Evolutionary conservation across 768 basidiomycete genomes (phyloP), one percentile per base, ranked within the genome.

Genomic region (Boletus rufocinnamomeus): DNA sequence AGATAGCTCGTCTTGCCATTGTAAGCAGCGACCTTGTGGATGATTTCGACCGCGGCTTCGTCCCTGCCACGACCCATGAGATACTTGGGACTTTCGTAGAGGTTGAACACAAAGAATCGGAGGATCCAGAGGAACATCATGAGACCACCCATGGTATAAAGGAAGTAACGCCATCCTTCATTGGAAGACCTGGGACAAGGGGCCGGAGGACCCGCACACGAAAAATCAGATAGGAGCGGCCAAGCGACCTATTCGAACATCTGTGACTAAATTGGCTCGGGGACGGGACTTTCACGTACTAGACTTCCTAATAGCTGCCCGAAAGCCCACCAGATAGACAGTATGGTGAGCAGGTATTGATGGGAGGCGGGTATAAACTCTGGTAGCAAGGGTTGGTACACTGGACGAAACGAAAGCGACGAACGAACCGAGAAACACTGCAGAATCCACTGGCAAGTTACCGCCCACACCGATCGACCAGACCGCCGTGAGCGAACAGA

Each of bases 251-350:
- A 46, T 45, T 19, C 7, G 23, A 55, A 58, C 27, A n/a, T 56
- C 54, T 6, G 17, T 32, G 19, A 30, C 25, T 3, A 17, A 13
- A 32, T 17, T 35, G 16, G 0, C 44, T 64, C 32, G 4, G 27
- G 34, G 53, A 35, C 2, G 11, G 9, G 14, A 38, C 0, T 2
- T 14, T 3, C 13, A 57, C 72, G n/a, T 43, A 79, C 79, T 50
- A 81, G 63, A 62, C 79, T 81, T 19, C 83, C 86, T 49, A 87
- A 66, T 1, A 90, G 79, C 67, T 90, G 89, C 3, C 88, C 88
- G 35, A 91, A 77, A 6, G 87, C 85, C 90, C 90, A 92, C 86
- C 87, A 91, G 38, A 90, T 82, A 0, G 88, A 89, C 19, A 91
- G 77, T 16, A 91, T 74, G 0, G 89, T 90, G 35, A 91, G 75